Percentiles rank a stretch among this genome's conserved stretches.
phyloP scores from a whole-genome alignment of 2,329 filamentous ascomycete species.

The Diaporthe longicolla region DNA sequence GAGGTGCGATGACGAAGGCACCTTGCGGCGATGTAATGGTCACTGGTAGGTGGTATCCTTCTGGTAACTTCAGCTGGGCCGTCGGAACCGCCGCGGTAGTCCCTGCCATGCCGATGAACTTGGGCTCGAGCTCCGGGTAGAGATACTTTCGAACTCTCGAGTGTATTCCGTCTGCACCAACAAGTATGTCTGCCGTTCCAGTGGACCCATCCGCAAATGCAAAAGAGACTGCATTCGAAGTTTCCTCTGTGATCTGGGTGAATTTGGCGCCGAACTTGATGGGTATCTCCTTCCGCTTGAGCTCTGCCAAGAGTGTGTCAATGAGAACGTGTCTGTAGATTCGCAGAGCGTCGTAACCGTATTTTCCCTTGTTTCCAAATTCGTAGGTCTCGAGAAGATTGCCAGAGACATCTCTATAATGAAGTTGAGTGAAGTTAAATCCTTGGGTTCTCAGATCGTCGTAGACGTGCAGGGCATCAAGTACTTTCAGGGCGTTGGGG shows the following conservation, averaged over 20 bases:
- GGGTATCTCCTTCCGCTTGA: slow-evolving; percentile 56
- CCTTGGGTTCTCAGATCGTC: slow-evolving; percentile 58
- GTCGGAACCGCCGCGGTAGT: slow-evolving; percentile 52
- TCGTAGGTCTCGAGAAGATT: slow-evolving; percentile 58
- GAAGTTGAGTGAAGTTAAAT: slow-evolving; percentile 65
- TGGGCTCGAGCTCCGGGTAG: slow-evolving; percentile 61
- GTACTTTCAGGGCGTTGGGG: slow-evolving; percentile 69
- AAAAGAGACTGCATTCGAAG: slow-evolving; percentile 57
- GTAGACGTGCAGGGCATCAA: slow-evolving; percentile 66
- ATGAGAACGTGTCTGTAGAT: slow-evolving; percentile 68
- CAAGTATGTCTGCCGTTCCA: slow-evolving; percentile 58
- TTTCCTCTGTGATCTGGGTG: slow-evolving; percentile 57
- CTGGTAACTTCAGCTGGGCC: slow-evolving; percentile 53
- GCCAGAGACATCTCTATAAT: slow-evolving; percentile 57
- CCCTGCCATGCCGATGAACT: slow-evolving; percentile 63
- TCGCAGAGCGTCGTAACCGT: slow-evolving; percentile 67
- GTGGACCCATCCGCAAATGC: slow-evolving; percentile 62
- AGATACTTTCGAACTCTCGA: slow-evolving; percentile 67
- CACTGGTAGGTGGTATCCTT: slow-evolving; percentile 56
- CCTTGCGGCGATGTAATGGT: slow-evolving; percentile 60
- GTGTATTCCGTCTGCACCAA: slow-evolving; percentile 74
- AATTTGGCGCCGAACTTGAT: slow-evolving; percentile 66
- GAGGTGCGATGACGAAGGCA: slow-evolving; percentile 65
- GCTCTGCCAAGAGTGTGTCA: slow-evolving; percentile 59
- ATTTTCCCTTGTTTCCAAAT: slow-evolving; percentile 62